A percentile compares a stretch with the other conserved stretches of the same genome.
These are phyloP conservation scores for Ajuga chamaepitys DNA, from an alignment of 257 asterid genomes.

Conservation along the genomic window DNA sequence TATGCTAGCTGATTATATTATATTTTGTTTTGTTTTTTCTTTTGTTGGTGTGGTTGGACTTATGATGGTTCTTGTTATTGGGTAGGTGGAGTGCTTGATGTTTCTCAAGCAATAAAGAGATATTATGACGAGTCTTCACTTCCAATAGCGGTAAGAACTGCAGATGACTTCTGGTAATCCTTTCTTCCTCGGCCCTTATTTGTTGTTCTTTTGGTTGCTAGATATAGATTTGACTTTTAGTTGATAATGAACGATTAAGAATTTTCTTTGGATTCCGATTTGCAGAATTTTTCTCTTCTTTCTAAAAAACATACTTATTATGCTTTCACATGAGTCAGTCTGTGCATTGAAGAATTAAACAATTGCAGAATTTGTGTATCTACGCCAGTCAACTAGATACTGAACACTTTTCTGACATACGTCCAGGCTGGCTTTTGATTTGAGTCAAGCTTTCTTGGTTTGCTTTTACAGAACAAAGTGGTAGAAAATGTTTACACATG, in stretches of 20 bases:
- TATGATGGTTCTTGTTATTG: slow-evolving; percentile 21
- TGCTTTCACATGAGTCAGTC: background rate
- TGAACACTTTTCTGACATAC: background rate
- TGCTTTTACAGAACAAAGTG: background rate
- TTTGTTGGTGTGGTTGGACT: slow-evolving; percentile 3
- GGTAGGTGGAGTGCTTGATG: slow-evolving; percentile 78
- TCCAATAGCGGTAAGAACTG: slow-evolving; percentile 58
- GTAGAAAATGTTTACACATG: background rate
- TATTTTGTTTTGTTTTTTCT: background rate
- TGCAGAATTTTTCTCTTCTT: background rate
- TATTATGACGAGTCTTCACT: slow-evolving; percentile 46
- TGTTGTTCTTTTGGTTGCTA: background rate
- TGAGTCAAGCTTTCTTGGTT: background rate
- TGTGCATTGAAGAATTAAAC: background rate
- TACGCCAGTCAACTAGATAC: background rate
- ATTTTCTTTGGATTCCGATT: background rate
- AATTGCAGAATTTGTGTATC: background rate
- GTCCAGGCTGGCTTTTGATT: background rate
- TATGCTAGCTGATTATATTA: background rate
- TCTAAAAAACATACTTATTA: too few relatives aligned
- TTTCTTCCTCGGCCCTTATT: background rate
- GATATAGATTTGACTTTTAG: background rate
- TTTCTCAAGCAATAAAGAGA: slow-evolving; percentile 53
- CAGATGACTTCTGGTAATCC: background rate
- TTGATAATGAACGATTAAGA: background rate